Evolutionary conservation across 345 rosid species (phyloP), one percentile per base, ranked within the genome.

Genomic region (Citrus sp.): DNA sequence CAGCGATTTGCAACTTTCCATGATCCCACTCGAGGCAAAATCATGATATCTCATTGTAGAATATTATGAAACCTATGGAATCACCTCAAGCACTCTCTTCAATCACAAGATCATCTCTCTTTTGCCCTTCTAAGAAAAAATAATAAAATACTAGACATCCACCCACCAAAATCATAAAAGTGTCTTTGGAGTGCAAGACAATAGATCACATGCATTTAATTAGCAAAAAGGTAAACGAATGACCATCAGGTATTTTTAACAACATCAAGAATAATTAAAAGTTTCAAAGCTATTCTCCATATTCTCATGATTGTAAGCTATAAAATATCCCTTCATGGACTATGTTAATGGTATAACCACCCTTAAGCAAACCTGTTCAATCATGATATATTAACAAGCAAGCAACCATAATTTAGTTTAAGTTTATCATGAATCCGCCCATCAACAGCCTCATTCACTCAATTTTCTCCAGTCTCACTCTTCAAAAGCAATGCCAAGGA

Each of bases 341-440:
- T 13, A 1, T 56, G 32, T 65, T 38, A 24, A 35, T 28, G 27
- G 25, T 34, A 18, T 34, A 54, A 67, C 64, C 73, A 66, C 70
- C 78, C 61, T 14, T 77, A 27, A 64, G 22, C 67, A 32, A 19
- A 21, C 61, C 13, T 46, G 28, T 60, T 67, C 62, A 59, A 74
- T 80, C 30, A 74, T 80, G 82, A 74, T 67, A 61, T n/a, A 60
- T 80, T 80, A 74, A 38, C 32, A 74, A n/a, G 14, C 70, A 74
- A 74, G 82, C 75, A 80, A 80, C 78, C 75, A 60, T 5, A 30
- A 73, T 30, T 19, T 64, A 34, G 61, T 37, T 74, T 46, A 58
- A 46, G 35, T 67, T 64, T n/a, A 58, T 34, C 74, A 66, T 30
- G 30, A 40, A 59, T 27, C 62, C 35, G 19, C 40, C 59, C 42